Conservation (phyloP, 2,329 filamentous ascomycete genomes). For the Chrysosphaeria jannelii region DNA sequence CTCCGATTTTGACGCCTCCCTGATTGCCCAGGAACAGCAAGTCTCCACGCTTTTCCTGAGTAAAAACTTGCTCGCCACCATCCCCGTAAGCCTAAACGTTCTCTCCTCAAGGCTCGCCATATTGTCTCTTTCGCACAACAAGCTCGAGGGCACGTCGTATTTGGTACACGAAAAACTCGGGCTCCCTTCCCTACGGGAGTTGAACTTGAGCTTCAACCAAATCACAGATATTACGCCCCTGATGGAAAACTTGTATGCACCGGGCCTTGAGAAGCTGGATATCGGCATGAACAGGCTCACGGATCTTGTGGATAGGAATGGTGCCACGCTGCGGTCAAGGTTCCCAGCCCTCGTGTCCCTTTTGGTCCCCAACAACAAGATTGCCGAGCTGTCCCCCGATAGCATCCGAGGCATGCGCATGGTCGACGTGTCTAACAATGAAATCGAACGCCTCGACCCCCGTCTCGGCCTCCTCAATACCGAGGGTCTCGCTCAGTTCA, state of each 20-base stretch:
- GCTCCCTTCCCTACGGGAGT: conserved; percentile 43
- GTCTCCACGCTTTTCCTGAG: conserved; percentile 35
- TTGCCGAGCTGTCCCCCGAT: conserved; percentile 42
- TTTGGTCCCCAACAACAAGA: conserved; percentile 49
- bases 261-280: conserved; percentile 46
- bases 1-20: too few species aligned
- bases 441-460: conserved; percentile 54
- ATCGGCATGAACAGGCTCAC: conserved; percentile 58
- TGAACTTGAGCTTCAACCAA: conserved; percentile 47
- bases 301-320: conserved; percentile 29
- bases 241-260: conserved; percentile 35
- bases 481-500: conserved; percentile 29
- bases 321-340: conserved; percentile 19
- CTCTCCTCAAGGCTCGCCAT: conserved; percentile 40
- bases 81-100: conserved; percentile 41
- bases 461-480: conserved; percentile 45
- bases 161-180: conserved; percentile 30
- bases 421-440: conserved; percentile 60
- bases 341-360: conserved; percentile 46
- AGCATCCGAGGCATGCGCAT: conserved; percentile 42
- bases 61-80: conserved; percentile 39
- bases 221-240: conserved; percentile 41
- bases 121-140: conserved; percentile 48
- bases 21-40: conserved; percentile 16
- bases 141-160: conserved; percentile 32